Evolutionary conservation across 495 filamentous ascomycete species (phyloP).

Genomic region (Aspergillus olivimuriae): DNA sequence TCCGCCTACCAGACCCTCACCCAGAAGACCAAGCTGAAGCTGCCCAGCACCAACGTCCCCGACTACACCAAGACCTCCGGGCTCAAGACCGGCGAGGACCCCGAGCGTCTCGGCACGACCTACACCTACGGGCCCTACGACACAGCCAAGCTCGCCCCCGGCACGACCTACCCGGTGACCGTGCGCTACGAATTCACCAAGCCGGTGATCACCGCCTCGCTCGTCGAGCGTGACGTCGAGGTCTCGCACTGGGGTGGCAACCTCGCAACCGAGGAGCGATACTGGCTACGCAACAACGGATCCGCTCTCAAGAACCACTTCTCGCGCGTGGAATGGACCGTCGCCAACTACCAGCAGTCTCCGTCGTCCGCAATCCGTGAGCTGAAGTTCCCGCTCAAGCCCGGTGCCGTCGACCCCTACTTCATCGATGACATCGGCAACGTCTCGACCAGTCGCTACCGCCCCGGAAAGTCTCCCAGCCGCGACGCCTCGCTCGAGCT

Average conservation of each 20-base stretch:
- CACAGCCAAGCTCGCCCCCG: constrained; percentile 59
- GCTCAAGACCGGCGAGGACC: constrained; percentile 61
- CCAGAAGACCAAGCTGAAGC: constrained; percentile 95
- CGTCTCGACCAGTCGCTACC: constrained; percentile 86
- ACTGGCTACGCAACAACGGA: constrained; percentile 79
- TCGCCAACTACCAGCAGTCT: constrained; percentile 65
- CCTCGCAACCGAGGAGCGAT: constrained; percentile 87
- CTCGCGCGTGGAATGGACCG: constrained; percentile 76
- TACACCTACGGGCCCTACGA: constrained; percentile 92
- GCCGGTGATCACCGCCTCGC: constrained; percentile 68
- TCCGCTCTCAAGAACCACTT: constrained; percentile 81
- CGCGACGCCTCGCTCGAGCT: constrained; percentile 80
- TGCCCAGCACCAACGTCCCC: constrained; percentile 68
- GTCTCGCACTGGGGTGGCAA: constrained; percentile 98
- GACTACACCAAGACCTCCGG: constrained; percentile 73
- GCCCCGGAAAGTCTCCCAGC: constrained; percentile 52
- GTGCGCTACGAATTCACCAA: constrained; percentile 96
- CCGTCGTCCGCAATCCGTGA: constrained; percentile 72
- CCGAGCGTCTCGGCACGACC: constrained; percentile 73
- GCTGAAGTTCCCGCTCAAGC: constrained; percentile 68
- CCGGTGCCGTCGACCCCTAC: constrained; percentile 78
- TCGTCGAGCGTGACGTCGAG: constrained; percentile 84
- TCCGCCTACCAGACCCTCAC: constrained; percentile 79
- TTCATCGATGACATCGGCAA: constrained; percentile 97
- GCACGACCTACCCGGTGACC: constrained; percentile 60